Base-by-base conservation (phyloP, 2,329 filamentous ascomycete genomes). In the Aureobasidium sp. region DNA sequence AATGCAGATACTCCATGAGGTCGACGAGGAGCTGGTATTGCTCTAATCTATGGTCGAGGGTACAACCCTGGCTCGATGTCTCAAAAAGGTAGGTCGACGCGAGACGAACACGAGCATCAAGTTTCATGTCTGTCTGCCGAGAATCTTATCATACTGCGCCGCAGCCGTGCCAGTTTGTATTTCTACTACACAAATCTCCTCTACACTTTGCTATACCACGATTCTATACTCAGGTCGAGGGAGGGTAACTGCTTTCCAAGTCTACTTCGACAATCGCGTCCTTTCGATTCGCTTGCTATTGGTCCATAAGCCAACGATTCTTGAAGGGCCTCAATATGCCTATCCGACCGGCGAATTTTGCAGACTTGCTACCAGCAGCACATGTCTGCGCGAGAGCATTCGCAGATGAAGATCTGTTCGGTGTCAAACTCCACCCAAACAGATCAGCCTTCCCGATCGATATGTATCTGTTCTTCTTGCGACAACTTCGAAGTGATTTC, bases 301-400 rank as follows among this genome's bases (percentile, higher is more conserved):
- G 14, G 4, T n/a, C 21, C n/a, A 50, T 11, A 16, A 13, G 13
- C 7, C 48, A 30, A 51, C 49, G 39, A 14, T 10, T 14, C 44
- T 30, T 5, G 16, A n/a, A 8, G 11, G 37, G n/a, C 7, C 6
- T 7, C 21, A 62, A 25, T 3, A 70, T 71, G 67, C 64, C 67
- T 13, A 59, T 67, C 61, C 64, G 69, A 54, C 53, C 59, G 32
- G 69, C 69, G 53, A 66, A 63, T 14, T 68, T 66, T 54, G 59
- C 61, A 11, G 69, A 71, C 41, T 64, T 70, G 27, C 49, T 66
- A 21, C 65, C 68, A 50, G 65, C 68, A 27, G 64, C 67, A 16
- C 64, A 67, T 62, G 62, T 67, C 45, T 64, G 67, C 29, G 66
- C 67, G 5, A 57, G 55, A 44, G 69, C 69, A 37, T 71, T 70